Evolutionary conservation across 2,329 filamentous ascomycete species (phyloP).

Genomic region (Pseudophaeomoniella oleicola): DNA sequence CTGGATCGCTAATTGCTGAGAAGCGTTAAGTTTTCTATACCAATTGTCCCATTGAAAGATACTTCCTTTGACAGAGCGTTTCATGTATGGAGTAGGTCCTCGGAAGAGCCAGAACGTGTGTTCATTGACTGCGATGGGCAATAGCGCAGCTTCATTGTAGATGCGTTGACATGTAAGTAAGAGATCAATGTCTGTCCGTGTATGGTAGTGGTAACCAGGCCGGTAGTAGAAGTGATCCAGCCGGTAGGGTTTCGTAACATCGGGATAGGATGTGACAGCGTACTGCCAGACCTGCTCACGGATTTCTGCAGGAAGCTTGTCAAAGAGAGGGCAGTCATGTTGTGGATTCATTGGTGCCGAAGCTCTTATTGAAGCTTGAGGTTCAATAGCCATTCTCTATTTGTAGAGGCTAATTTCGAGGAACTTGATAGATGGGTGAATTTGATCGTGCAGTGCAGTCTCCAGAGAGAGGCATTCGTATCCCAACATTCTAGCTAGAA

Average conservation of each 20-base stretch:
- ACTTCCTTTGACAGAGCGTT: not conserved
- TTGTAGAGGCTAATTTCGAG: no score
- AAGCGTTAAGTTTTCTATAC: conserved; percentile 10
- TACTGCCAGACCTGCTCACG: conserved; percentile 32
- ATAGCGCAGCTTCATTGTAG: conserved; percentile 21
- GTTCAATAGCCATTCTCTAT: no score
- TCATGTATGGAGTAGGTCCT: conserved; percentile 8
- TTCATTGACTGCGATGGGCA: conserved; percentile 18
- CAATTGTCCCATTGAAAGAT: conserved; percentile 6
- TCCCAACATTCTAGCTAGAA: no score
- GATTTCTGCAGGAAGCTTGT: conserved; percentile 32
- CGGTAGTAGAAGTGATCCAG: conserved; percentile 14
- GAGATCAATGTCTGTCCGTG: conserved; percentile 16
- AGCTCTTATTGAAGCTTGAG: no score
- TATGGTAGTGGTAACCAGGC: conserved; percentile 17
- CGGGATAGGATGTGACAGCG: conserved; percentile 15
- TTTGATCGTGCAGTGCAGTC: no score
- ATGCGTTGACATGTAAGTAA: conserved; percentile 23
- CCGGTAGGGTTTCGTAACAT: conserved; percentile 10
- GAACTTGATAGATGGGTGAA: no score
- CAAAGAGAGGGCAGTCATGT: conserved; percentile 18
- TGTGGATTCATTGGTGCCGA: conserved; percentile 6
- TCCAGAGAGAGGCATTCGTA: no score
- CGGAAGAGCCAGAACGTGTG: conserved; percentile 16
- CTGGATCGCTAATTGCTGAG: conserved; percentile 10